Evolutionary conservation across 2,329 filamentous ascomycete species (phyloP).

Genomic region (Paecilomyces fulvus): DNA sequence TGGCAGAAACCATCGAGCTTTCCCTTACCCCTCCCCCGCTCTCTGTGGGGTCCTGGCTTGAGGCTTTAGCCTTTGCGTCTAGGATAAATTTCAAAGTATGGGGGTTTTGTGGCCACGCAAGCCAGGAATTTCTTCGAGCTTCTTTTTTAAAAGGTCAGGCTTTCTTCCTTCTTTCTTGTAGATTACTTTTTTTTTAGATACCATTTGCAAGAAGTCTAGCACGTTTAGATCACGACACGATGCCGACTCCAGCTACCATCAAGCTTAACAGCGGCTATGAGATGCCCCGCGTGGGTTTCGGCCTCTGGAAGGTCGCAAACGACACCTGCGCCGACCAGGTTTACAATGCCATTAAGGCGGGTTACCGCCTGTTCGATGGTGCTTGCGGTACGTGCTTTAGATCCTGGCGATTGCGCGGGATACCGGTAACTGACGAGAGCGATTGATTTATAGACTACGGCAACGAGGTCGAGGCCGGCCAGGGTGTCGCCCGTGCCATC

Average conservation of each 20-base stretch:
- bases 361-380: conserved; percentile 54
- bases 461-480: conserved; percentile 69
- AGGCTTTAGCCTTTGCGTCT: conserved; percentile 2
- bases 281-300: conserved; percentile 37
- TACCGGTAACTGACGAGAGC: not conserved
- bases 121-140: not conserved
- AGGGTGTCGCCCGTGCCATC: conserved; percentile 71
- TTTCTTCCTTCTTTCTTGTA: not conserved
- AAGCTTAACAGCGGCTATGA: conserved; percentile 21
- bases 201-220: not conserved
- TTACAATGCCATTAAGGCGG: conserved; percentile 61
- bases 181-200: too few species aligned
- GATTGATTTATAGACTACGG: conserved; percentile 56
- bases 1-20: not conserved
- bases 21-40: not conserved
- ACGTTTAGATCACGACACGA: not conserved
- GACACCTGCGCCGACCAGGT: conserved; percentile 64
- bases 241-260: conserved; percentile 9
- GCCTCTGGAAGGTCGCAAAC: conserved; percentile 74
- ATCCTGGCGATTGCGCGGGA: not conserved
- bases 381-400: conserved; percentile 42
- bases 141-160: not conserved
- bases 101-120: not conserved
- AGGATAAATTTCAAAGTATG: conserved; percentile 1
- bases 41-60: not conserved